Base-by-base conservation (phyloP, 257 asterid genomes). In the Knoxia roxburghii region DNA sequence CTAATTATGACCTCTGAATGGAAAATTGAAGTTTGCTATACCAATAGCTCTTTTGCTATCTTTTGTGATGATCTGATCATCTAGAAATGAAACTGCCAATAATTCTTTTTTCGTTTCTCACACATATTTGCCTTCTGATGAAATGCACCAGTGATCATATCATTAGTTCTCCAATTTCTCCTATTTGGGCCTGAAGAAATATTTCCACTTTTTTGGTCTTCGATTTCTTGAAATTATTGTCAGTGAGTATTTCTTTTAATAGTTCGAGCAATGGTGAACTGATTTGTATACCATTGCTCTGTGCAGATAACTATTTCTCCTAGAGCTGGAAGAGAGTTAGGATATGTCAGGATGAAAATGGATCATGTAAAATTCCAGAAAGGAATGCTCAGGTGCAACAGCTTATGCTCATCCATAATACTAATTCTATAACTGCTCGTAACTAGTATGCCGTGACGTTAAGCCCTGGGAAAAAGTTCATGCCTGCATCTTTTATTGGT, bases 251-350 rank as follows among this genome's bases (percentile, higher is more conserved):
- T 46, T 65, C 7, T 45, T 48, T 20, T 46, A 3, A 11, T 45
- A 17, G 43, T 56, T 43, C 27, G 5, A 40, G 20, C 20, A 18
- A 49, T 2, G 20, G 55, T 8, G 41, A 29, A 64, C 17, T 64
- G 62, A 41, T 67, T 65, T 32, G 40, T 13, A 9, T 17, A 26
- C 35, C 35, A 54, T 37, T 64, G 41, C 68, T 64, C 58, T 71
- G 72, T 65, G 73, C 77, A 93, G 98, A 41, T 93, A 75, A 93
- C 99, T 24, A 88, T 93, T 69, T 74, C 96, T 71, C 97, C 97
- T 24, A 81, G 97, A 87, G 95, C 97, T 71, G 97, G 99, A 70
- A 77, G 94, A 72, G 96, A 90, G 52, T 75, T 90, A 79, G 99
- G 99, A 41, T 93, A 90, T 72, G 95, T 79, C 64, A 84, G 97